A percentile compares a stretch with the other conserved stretches of the same genome.
Evolutionary conservation across 2,329 filamentous ascomycete species (phyloP).

Genomic region (Pestalotiopsis sp.): DNA sequence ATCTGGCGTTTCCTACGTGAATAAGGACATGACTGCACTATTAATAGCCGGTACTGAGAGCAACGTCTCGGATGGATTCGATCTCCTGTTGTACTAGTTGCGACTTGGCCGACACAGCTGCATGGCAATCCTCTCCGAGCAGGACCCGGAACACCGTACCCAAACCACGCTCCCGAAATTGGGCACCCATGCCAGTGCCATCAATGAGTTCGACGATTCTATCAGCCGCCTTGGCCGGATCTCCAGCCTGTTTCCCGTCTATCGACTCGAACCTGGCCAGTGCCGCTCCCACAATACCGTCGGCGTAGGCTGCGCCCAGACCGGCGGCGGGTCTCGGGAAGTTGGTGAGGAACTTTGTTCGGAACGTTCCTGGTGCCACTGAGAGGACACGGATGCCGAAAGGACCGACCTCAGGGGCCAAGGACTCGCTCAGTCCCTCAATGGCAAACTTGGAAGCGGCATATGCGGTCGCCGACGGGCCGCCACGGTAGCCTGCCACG

Average conservation of each 20-base stretch:
- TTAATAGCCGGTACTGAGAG: not conserved
- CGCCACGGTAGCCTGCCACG: constrained; percentile 27
- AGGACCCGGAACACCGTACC: constrained; percentile 38
- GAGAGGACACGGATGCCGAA: constrained; percentile 41
- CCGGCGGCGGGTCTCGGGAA: constrained; percentile 14
- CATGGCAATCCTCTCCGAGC: constrained; percentile 36
- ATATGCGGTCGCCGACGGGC: constrained; percentile 25
- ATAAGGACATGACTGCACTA: not conserved
- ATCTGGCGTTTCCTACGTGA: not conserved
- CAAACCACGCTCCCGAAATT: constrained; percentile 22
- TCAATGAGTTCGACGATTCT: constrained; percentile 41
- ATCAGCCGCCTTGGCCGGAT: constrained; percentile 38
- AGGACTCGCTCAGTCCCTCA: constrained; percentile 40
- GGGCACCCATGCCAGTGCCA: constrained; percentile 33
- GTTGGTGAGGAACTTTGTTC: constrained; percentile 41
- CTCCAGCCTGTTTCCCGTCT: constrained; percentile 30
- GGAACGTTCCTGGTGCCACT: constrained; percentile 45
- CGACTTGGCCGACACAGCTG: not conserved
- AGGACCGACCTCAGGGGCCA: constrained; percentile 36
- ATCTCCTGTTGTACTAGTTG: not conserved
- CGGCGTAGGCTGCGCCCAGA: constrained; percentile 1
- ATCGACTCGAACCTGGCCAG: constrained; percentile 19
- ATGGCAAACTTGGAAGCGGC: constrained; percentile 41
- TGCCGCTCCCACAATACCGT: not conserved
- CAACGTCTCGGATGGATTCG: not conserved